A percentile compares a stretch with the other conserved stretches of the same genome.
phyloP scores from a whole-genome alignment of 2,329 filamentous ascomycete genomes.

The Alternaria postmessia region DNA sequence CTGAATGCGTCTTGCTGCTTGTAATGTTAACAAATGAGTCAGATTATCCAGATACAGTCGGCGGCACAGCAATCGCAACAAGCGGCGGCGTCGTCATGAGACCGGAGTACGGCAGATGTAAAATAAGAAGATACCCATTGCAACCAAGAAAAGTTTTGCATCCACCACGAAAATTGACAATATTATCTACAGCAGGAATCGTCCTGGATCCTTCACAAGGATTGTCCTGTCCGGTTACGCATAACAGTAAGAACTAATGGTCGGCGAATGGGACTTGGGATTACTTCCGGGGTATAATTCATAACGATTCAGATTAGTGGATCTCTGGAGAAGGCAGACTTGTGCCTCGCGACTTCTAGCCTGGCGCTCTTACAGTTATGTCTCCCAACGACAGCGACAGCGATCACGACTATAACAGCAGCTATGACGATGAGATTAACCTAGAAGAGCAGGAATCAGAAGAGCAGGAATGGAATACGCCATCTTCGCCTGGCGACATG shows the following conservation, averaged over 20 bases:
- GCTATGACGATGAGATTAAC: too few species aligned
- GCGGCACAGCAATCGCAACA: constrained; percentile 37
- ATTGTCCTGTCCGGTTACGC: neutral
- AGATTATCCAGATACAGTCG: constrained; percentile 43
- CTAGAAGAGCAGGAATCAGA: too few species aligned
- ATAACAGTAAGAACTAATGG: neutral
- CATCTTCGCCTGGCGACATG: too few species aligned
- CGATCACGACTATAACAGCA: too few species aligned
- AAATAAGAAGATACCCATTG: constrained; percentile 14
- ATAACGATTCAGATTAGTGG: too few species aligned
- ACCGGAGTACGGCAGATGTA: neutral
- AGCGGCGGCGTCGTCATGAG: constrained; percentile 21
- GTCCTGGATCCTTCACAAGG: neutral
- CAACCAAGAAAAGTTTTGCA: neutral
- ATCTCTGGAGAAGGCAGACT: too few species aligned
- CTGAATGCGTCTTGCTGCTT: neutral
- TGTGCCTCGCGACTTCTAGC: too few species aligned
- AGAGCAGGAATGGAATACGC: too few species aligned
- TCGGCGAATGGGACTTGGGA: too few species aligned
- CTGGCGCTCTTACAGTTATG: too few species aligned
- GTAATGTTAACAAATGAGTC: constrained; percentile 6
- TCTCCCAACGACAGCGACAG: too few species aligned
- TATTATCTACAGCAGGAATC: neutral
- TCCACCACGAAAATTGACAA: neutral
- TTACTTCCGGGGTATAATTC: too few species aligned